Base-by-base conservation (phyloP, 2,329 filamentous ascomycete genomes). In the Amesomyces nigricolor region DNA sequence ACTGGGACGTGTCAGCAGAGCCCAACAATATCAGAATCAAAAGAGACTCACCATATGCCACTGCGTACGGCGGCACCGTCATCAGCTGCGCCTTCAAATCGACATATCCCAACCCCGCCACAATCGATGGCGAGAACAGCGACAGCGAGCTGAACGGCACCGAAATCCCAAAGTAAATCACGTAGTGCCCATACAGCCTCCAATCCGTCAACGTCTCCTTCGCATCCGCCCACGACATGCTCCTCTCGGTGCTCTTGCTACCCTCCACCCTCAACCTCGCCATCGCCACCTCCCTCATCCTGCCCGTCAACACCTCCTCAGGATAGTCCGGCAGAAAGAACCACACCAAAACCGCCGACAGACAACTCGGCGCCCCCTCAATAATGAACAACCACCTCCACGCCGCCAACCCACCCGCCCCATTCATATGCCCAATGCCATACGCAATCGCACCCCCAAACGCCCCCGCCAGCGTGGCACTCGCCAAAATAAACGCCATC, bases 361-460 rank as follows among this genome's bases (percentile, higher is more conserved):
- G 51, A 26, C 83, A 74, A 0, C 79, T 70, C 3, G 70, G 71
- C 14, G 69, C 67, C 14, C 71, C 72, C 57, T 73, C 70, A 26
- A 81, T 63, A 44, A 81, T 80, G 71, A 87, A 77, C 53, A 87
- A 81, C 84, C 84, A 91, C 26, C 86, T 76, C 88, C 87, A 91
- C 9, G 82, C 87, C 2, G 78, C 74, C 19, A 85, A 74, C 2
- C 85, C 85, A 0, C 72, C 69, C 1, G 79, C 68, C 6, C 80
- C 78, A 61, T 89, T 83, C 81, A 91, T 87, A 64, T 86, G 83
- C 0, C 85, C 84, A 58, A 90, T 85, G 1, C 77, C 86, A 58
- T 85, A 89, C 0, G 87, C 87, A 8, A 91, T 79, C 1, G 88
- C 77, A 2, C 88, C 87, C 8, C 87, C 86, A 61, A 83, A 89